A percentile compares a stretch with the other conserved stretches of the same genome.
Evolutionary conservation across 1,284 basidiomycete species (phyloP).

Genomic region (Melampsora americana): DNA sequence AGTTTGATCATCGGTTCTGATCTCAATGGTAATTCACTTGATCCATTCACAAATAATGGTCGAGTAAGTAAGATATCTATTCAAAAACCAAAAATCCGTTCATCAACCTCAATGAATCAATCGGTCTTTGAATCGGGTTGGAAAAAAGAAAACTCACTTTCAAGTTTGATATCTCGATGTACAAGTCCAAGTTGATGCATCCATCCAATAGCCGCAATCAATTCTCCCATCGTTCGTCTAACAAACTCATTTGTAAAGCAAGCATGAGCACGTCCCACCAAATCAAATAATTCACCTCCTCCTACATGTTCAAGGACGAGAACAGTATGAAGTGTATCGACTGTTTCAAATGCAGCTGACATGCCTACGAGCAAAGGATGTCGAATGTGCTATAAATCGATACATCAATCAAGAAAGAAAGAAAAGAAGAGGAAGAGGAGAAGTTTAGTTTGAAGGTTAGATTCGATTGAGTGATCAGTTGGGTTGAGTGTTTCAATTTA

Average conservation of each 20-base stretch:
- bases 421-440: neutral
- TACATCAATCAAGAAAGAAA: neutral
- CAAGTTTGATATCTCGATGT: conserved; percentile 89
- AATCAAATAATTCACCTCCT: conserved; percentile 79
- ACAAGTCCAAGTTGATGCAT: conserved; percentile 82
- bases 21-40: conserved; percentile 40
- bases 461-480: neutral
- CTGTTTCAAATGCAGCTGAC: conserved; percentile 70
- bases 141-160: conserved; percentile 67
- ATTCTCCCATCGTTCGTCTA: conserved; percentile 72
- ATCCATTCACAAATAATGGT: conserved; percentile 55
- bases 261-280: conserved; percentile 60
- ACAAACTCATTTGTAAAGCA: conserved; percentile 63
- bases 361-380: conserved; percentile 79
- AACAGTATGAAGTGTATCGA: conserved; percentile 64
- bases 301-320: conserved; percentile 73
- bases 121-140: too few species aligned
- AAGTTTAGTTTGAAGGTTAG: neutral
- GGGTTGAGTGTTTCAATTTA: conserved; percentile 53
- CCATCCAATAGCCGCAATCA: conserved; percentile 78
- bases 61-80: conserved; percentile 64
- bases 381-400: conserved; percentile 64
- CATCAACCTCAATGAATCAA: conserved; percentile 19
- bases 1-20: conserved; percentile 66
- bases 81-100: too few species aligned